A percentile compares a stretch with the other conserved stretches of the same genome.
Evolutionary conservation across 2,329 filamentous ascomycete species (phyloP).

Genomic region (Pestalotiopsis sp.): DNA sequence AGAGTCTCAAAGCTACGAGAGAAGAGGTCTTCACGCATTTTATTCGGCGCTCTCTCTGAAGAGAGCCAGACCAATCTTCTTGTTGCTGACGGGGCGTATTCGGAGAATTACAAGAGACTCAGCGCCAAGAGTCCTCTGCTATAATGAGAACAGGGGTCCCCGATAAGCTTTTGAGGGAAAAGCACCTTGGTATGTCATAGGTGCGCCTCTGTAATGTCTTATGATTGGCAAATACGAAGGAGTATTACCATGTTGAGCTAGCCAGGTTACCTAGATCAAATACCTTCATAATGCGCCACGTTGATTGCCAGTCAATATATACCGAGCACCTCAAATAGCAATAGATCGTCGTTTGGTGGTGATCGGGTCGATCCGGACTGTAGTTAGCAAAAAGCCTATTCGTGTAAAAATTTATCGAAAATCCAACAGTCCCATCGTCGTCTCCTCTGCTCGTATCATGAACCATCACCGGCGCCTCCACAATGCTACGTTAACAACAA

Average conservation of each 20-base stretch:
- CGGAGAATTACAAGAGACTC: constrained; percentile 4
- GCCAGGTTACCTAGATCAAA: background rate
- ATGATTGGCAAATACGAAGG: background rate
- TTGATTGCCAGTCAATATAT: background rate
- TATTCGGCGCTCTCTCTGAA: background rate
- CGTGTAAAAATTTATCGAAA: background rate
- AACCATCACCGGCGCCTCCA: background rate
- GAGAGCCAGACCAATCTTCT: background rate
- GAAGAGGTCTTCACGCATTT: background rate
- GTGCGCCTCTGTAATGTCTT: background rate
- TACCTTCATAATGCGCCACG: too few relatives aligned
- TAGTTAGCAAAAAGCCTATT: background rate
- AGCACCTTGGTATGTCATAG: too few relatives aligned
- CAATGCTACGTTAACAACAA: background rate
- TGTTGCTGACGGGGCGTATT: background rate
- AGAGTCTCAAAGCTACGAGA: background rate
- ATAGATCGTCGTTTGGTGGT: background rate
- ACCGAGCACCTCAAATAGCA: background rate
- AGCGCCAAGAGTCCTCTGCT: constrained; percentile 1
- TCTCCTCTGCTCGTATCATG: background rate
- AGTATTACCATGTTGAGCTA: background rate
- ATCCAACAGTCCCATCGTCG: background rate
- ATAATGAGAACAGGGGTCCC: background rate
- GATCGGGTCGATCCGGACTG: background rate
- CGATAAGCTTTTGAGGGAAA: background rate